phyloP scores from a whole-genome alignment of 2,329 filamentous ascomycete species.

The Phialophora chinensis region DNA sequence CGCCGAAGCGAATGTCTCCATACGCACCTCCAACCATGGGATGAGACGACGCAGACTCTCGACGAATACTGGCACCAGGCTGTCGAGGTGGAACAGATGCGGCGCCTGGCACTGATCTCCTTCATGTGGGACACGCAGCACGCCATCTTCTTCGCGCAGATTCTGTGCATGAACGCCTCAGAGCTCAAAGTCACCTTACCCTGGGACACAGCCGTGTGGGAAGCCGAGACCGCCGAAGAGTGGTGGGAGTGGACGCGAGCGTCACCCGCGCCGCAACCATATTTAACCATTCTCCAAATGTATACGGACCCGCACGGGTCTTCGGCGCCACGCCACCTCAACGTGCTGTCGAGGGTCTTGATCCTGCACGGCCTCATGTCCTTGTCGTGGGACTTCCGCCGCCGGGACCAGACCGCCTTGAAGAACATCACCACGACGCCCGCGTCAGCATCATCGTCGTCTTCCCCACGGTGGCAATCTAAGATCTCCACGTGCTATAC shows the following conservation, averaged over 20 bases:
- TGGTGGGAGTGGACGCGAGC: neutral
- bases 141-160: constrained; percentile 1
- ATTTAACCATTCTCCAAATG: neutral
- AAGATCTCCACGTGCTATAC: neutral
- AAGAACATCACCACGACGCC: neutral
- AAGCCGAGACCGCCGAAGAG: neutral
- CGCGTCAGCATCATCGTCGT: neutral
- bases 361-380: constrained; percentile 8
- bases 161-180: neutral
- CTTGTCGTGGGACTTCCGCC: neutral
- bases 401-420: neutral
- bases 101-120: neutral
- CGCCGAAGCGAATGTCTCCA: constrained; percentile 4
- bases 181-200: neutral
- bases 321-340: neutral
- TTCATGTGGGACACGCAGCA: neutral
- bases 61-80: constrained; percentile 1
- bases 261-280: neutral
- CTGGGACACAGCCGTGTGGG: neutral
- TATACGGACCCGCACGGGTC: neutral
- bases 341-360: neutral
- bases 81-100: neutral
- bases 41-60: neutral
- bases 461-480: neutral
- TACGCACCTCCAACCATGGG: neutral